These are phyloP conservation scores for Cyphellophora attinorum DNA, from an alignment of 2,329 filamentous ascomycete species.

Conservation along the genomic window DNA sequence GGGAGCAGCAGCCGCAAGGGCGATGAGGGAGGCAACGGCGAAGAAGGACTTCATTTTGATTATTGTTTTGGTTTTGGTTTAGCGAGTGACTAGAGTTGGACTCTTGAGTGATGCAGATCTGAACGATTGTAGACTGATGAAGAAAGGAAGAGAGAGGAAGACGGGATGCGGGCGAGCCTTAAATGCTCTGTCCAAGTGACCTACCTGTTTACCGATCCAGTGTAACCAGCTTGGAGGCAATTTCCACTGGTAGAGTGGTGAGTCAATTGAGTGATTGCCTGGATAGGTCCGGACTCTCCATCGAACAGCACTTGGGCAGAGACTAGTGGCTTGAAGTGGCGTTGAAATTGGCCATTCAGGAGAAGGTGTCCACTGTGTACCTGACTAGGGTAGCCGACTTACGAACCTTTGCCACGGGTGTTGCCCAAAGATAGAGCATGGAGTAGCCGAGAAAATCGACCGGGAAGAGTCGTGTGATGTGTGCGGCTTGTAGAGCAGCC, in stretches of 20 bases:
- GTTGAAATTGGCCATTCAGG: background rate
- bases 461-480: too few relatives aligned
- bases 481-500: background rate
- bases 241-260: background rate
- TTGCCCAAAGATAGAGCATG: too few relatives aligned
- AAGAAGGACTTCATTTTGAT: conserved; percentile 1
- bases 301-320: background rate
- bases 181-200: background rate
- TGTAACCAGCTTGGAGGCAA: background rate
- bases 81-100: conserved; percentile 1
- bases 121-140: background rate
- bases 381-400: background rate
- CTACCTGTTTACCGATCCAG: background rate
- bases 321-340: conserved; percentile 1
- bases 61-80: background rate
- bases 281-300: background rate
- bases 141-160: background rate
- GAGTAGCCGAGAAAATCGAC: too few relatives aligned
- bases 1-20: conserved; percentile 1
- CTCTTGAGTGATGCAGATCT: background rate
- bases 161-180: background rate
- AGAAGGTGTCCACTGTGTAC: background rate
- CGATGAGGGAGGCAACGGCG: background rate
- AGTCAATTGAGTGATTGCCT: background rate
- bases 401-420: background rate